A percentile compares a stretch with the other conserved stretches of the same genome.
Conservation (phyloP, 169 alveolate genomes). For the Babesia bovis region DNA sequence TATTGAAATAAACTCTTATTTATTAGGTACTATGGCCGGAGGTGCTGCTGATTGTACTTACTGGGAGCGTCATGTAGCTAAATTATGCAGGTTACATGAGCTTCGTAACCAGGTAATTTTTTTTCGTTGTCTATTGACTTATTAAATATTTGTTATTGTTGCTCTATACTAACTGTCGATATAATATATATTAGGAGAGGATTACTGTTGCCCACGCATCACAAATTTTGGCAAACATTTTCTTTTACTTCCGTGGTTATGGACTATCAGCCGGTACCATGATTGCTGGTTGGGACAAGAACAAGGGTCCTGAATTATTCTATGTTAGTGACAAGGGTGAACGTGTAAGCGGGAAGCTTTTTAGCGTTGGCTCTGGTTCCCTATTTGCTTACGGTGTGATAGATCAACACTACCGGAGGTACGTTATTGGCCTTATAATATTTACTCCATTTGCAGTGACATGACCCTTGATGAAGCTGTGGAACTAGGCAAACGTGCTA, state of each 20-base stretch:
- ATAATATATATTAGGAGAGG: constrained; percentile 84
- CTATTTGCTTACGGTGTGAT: constrained; percentile 98
- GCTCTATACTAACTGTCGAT: too few species aligned
- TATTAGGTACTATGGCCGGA: constrained; percentile 99
- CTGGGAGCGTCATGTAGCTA: constrained; percentile 95
- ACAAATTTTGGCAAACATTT: constrained; percentile 91
- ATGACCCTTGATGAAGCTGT: constrained; percentile 95
- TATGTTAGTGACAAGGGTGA: constrained; percentile 93
- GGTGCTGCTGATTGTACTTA: constrained; percentile 99
- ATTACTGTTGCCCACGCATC: constrained; percentile 98
- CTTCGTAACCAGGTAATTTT: constrained; percentile 86
- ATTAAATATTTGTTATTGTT: too few species aligned
- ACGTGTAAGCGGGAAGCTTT: constrained; percentile 86
- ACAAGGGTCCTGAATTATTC: constrained; percentile 88
- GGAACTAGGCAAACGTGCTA: constrained; percentile 96
- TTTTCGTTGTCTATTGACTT: too few species aligned
- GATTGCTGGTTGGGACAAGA: constrained; percentile 87
- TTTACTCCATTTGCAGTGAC: constrained; percentile 69
- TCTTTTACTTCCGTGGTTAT: constrained; percentile 93
- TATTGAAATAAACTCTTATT: constrained; percentile 93
- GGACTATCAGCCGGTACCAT: constrained; percentile 98
- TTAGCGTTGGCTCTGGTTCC: constrained; percentile 97
- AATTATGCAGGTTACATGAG: constrained; percentile 89
- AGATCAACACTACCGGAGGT: constrained; percentile 89
- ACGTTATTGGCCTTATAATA: background rate